Percentiles rank a stretch among this genome's conserved stretches.
phyloP scores from a whole-genome alignment of 2,329 filamentous ascomycete genomes.

The Claviceps digitariae region DNA sequence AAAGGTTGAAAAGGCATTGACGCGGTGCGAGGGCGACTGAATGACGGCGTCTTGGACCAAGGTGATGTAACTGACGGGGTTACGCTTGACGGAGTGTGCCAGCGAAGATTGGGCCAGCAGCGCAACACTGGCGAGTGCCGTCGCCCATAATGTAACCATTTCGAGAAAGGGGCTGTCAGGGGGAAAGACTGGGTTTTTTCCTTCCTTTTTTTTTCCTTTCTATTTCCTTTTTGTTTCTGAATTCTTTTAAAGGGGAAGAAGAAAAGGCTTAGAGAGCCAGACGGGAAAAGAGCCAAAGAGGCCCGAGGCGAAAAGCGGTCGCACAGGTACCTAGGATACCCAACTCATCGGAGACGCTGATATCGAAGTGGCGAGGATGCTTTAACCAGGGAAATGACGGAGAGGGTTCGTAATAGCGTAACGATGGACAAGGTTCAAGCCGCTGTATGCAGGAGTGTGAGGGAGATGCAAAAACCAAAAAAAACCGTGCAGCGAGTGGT shows the following conservation, averaged over 20 bases:
- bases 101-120: conserved; percentile 11
- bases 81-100: conserved; percentile 59
- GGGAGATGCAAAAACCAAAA: too few relatives aligned
- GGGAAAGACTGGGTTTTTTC: too few relatives aligned
- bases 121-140: conserved; percentile 13
- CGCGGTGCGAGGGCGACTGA: conserved; percentile 62
- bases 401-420: too few relatives aligned
- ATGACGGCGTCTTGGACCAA: conserved; percentile 63
- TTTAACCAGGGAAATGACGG: background rate
- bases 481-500: background rate
- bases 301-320: conserved; percentile 2
- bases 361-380: background rate
- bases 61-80: conserved; percentile 62
- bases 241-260: too few relatives aligned
- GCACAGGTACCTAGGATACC: background rate
- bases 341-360: background rate
- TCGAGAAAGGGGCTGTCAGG: conserved; percentile 1
- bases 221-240: too few relatives aligned
- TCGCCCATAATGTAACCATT: conserved; percentile 15
- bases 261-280: background rate
- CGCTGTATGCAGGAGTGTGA: too few relatives aligned
- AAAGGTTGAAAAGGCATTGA: conserved; percentile 72
- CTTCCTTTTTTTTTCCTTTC: too few relatives aligned
- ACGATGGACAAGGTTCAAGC: too few relatives aligned
- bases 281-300: conserved; percentile 1